Base-by-base conservation (phyloP, 306 rosid genomes). In the Begonia loranthoides region DNA sequence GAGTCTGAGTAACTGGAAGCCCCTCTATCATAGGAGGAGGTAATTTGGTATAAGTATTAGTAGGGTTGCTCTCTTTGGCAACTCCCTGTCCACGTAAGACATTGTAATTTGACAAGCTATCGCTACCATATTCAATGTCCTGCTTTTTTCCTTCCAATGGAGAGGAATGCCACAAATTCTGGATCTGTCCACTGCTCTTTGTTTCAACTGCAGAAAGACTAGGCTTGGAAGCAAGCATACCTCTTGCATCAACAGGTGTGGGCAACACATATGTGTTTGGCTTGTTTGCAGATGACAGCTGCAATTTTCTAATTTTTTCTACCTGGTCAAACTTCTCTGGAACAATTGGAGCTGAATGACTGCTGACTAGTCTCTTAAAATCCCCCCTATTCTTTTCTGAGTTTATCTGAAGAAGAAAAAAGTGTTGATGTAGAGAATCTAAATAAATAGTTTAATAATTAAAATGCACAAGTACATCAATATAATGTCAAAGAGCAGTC, bases 311-410 rank as follows among this genome's bases (percentile, higher is more conserved):
- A 16, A 68, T 79, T 73, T 64, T 87, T 66, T 83, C 96, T 65
- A 87, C 90, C 6, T 75, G 82, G 71, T 87, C 96, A 73, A 77
- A 83, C 70, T 79, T 82, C 75, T 83, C 96, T 9, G 80, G 75
- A 51, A 66, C 36, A 64, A 83, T 79, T 60, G 96, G 96, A 54
- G 94, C 96, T 22, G 96, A 87, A 80, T 72, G 62, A 74, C 96
- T 87, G 68, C 76, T 49, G 9, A 15, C 17, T 10, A 73, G 50
- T 33, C 73, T 45, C 68, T 61, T 79, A 56, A 49, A 19, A 15
- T 49, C 52, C 12, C 19, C 52, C 6, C 17, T 77, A 61, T 34
- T 67, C 58, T 66, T 78, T 63, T 83, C 96, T 49, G 71, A 45
- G 71, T 39, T 64, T 52, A 62, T 72, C 96, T 87, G 70, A 65